These are phyloP conservation scores for Phaffomyces antillensis DNA, from an alignment of 805 yeast species.

Conservation along the genomic window DNA sequence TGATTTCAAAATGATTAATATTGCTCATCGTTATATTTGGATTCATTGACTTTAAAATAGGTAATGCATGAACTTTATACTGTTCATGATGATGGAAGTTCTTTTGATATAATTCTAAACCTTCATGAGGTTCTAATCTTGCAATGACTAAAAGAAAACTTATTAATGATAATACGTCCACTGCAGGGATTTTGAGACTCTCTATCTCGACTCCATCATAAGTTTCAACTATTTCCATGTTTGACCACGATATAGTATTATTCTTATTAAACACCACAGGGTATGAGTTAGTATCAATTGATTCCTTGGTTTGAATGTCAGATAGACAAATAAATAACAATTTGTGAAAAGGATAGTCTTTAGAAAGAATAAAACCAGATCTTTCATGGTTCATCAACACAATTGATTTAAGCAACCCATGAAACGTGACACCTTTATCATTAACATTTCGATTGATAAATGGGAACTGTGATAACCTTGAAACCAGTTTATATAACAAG, in stretches of 20 bases:
- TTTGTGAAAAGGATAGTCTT: constrained; percentile 33
- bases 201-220: constrained; percentile 39
- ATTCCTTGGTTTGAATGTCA: background rate
- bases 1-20: constrained; percentile 16
- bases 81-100: constrained; percentile 31
- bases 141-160: constrained; percentile 42
- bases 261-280: constrained; percentile 9
- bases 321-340: constrained; percentile 34
- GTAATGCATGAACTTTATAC: constrained; percentile 38
- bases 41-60: constrained; percentile 44
- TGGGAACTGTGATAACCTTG: constrained; percentile 43
- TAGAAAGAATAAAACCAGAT: constrained; percentile 28
- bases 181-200: constrained; percentile 31
- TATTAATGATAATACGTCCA: constrained; percentile 35
- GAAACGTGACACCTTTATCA: constrained; percentile 26
- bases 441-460: constrained; percentile 28
- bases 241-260: constrained; percentile 20
- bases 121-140: constrained; percentile 31
- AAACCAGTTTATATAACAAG: constrained; percentile 30
- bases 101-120: constrained; percentile 20
- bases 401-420: constrained; percentile 37
- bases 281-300: constrained; percentile 7
- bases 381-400: constrained; percentile 38
- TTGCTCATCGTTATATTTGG: constrained; percentile 25
- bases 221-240: constrained; percentile 30